phyloP scores from a whole-genome alignment of 768 basidiomycete species.

The Naganishia vaughanmartiniae region DNA sequence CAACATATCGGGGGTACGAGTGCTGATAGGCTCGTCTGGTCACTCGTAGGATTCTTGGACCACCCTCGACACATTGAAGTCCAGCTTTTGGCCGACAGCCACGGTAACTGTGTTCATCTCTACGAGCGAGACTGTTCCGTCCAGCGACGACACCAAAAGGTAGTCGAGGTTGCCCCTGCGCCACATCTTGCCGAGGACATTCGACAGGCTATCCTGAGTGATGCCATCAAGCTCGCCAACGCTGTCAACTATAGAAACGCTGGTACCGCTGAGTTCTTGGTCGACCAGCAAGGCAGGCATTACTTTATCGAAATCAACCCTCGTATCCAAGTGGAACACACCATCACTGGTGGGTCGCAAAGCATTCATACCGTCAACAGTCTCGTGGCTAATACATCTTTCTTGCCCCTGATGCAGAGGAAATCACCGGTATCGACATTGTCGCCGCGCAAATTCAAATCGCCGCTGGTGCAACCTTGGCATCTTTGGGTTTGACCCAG shows the following conservation, averaged over 20 bases:
- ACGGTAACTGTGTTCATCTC: constrained; percentile 93
- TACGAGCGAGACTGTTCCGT: constrained; percentile 99
- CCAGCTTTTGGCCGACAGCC: constrained; percentile 83
- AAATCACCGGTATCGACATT: constrained; percentile 98
- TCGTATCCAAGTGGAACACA: constrained; percentile 99
- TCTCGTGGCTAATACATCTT: constrained; percentile 27
- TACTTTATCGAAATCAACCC: constrained; percentile 99
- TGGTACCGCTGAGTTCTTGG: constrained; percentile 96
- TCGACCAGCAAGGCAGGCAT: constrained; percentile 91
- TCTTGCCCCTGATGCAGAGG: constrained; percentile 62
- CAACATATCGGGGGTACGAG: constrained; percentile 54
- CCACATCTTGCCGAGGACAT: constrained; percentile 88
- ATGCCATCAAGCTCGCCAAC: constrained; percentile 91
- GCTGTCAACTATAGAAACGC: constrained; percentile 95
- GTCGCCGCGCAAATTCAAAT: constrained; percentile 99
- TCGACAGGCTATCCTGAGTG: constrained; percentile 77
- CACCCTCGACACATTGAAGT: constrained; percentile 97
- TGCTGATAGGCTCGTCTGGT: not conserved
- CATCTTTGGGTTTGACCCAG: constrained; percentile 91
- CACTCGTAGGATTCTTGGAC: constrained; percentile 60
- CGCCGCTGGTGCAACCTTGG: constrained; percentile 93
- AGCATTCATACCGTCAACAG: constrained; percentile 7
- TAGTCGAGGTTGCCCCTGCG: constrained; percentile 97
- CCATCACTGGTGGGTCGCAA: constrained; percentile 75
- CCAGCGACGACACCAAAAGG: constrained; percentile 95